A percentile compares a stretch with the other conserved stretches of the same genome.
phyloP scores from a whole-genome alignment of 768 basidiomycete genomes.

The Leccinum disarticulatum region DNA sequence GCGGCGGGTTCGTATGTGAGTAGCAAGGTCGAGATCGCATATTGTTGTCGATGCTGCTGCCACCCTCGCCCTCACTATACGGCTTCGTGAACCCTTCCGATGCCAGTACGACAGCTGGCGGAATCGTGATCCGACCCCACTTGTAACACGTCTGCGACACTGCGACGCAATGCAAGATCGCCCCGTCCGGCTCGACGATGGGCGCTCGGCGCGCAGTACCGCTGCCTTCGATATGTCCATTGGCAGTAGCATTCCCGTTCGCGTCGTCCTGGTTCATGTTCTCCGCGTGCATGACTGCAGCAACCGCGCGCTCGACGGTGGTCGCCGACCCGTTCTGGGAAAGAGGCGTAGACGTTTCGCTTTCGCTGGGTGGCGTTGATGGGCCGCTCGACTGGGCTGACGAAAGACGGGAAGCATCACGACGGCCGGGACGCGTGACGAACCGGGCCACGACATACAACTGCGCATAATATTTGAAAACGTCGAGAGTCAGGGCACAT shows the following conservation, averaged over 20 bases:
- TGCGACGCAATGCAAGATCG: constrained; percentile 58
- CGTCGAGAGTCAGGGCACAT: neutral
- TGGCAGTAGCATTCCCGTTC: neutral
- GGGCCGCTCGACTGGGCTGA: constrained; percentile 30
- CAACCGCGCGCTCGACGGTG: constrained; percentile 15
- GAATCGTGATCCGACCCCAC: constrained; percentile 67
- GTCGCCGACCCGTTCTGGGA: constrained; percentile 8
- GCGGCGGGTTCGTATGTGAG: constrained; percentile 28
- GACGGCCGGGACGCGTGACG: constrained; percentile 49
- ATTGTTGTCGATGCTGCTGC: neutral
- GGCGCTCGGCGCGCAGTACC: constrained; percentile 3
- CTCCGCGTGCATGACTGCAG: constrained; percentile 9
- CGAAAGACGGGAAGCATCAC: neutral
- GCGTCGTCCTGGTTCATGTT: neutral
- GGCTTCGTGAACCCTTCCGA: constrained; percentile 52
- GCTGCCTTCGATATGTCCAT: neutral
- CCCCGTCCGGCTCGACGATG: constrained; percentile 45
- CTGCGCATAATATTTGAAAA: constrained; percentile 33
- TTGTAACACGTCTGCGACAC: constrained; percentile 71
- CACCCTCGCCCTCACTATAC: neutral
- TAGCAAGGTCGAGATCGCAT: constrained; percentile 24
- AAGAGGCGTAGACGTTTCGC: neutral
- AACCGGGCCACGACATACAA: constrained; percentile 63
- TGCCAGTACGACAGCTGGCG: constrained; percentile 62
- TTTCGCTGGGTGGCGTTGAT: constrained; percentile 18